Percentiles rank a stretch among this genome's conserved stretches.
phyloP scores from a whole-genome alignment of 1,284 basidiomycete species.

The Ganoderma boninense region DNA sequence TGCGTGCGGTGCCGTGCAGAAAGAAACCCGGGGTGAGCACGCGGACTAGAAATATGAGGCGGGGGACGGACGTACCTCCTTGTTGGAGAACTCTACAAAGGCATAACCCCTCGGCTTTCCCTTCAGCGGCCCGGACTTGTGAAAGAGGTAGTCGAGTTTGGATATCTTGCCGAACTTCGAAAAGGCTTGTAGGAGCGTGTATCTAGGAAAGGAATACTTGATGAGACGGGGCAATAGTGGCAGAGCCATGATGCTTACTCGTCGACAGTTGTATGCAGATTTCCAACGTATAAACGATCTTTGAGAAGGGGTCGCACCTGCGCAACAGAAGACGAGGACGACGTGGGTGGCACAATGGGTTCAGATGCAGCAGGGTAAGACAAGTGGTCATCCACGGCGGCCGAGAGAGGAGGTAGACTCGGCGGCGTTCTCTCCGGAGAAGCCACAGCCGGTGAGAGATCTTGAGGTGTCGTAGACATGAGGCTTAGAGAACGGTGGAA shows the following conservation, averaged over 20 bases:
- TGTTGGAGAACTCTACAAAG: conserved; percentile 86
- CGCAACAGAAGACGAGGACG: conserved; percentile 29
- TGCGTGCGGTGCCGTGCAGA: conserved; percentile 26
- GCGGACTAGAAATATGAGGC: conserved; percentile 23
- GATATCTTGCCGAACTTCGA: conserved; percentile 91
- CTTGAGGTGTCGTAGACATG: conserved; percentile 19
- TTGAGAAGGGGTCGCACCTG: conserved; percentile 48
- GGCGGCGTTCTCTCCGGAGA: conserved; percentile 11
- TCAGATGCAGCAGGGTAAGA: conserved; percentile 37
- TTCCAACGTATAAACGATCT: conserved; percentile 91
- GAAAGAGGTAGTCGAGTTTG: conserved; percentile 94
- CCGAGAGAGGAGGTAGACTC: conserved; percentile 7
- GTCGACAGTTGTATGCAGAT: conserved; percentile 88
- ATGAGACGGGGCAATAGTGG: neutral
- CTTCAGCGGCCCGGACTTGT: conserved; percentile 88
- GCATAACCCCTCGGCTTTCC: conserved; percentile 97
- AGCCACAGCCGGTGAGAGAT: conserved; percentile 13
- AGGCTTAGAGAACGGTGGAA: conserved; percentile 8
- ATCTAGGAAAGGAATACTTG: conserved; percentile 53
- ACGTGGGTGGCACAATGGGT: conserved; percentile 16
- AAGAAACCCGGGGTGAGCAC: conserved; percentile 62
- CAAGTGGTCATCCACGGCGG: conserved; percentile 30
- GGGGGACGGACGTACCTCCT: conserved; percentile 71
- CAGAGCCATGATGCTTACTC: conserved; percentile 65
- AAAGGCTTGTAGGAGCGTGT: conserved; percentile 89